Evolutionary conservation across 345 rosid genomes (phyloP).

Genomic region (Salix udensis): DNA sequence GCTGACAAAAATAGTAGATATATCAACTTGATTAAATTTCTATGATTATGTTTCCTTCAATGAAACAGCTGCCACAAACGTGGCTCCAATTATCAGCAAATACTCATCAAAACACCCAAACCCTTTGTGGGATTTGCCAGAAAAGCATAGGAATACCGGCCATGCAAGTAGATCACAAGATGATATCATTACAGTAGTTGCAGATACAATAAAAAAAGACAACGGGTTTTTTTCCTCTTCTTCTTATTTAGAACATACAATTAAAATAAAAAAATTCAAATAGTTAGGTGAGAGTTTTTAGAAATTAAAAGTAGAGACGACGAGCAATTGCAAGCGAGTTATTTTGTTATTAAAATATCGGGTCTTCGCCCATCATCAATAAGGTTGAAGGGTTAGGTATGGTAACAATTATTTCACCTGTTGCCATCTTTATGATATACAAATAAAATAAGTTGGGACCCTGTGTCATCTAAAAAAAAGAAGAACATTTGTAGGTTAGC

Average conservation of each 20-base stretch:
- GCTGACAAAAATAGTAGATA: not conserved
- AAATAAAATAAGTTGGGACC: not conserved
- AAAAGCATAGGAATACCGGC: not conserved
- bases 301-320: not conserved
- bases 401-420: not conserved
- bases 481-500: not conserved
- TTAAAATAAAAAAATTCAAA: not conserved
- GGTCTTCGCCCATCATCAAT: not conserved
- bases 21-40: not conserved
- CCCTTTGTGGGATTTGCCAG: constrained; percentile 14
- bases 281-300: not conserved
- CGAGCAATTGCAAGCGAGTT: not conserved
- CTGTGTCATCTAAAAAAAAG: not conserved
- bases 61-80: constrained; percentile 36
- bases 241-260: not conserved
- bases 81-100: constrained; percentile 37
- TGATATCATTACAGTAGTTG: not conserved
- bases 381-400: not conserved
- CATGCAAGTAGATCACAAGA: not conserved
- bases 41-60: constrained; percentile 20
- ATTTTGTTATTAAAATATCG: not conserved
- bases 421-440: not conserved
- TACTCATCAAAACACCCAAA: not conserved
- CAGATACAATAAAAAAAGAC: not conserved
- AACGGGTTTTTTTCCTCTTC: not conserved